These are phyloP conservation scores for Lepidium aucheri DNA, from an alignment of 345 rosid genomes.

Conservation along the genomic window DNA sequence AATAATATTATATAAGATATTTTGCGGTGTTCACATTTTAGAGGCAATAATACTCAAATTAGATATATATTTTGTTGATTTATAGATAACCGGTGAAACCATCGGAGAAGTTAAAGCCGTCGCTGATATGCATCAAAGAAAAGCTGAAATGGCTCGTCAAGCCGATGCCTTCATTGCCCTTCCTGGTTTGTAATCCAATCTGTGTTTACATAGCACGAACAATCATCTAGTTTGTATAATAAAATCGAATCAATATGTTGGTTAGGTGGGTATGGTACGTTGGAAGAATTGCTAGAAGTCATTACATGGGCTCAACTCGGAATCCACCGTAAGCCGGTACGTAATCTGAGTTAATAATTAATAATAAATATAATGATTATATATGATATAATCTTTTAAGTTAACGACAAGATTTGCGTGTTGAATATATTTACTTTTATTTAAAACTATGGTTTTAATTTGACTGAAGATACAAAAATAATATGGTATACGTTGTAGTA, in stretches of 20 bases:
- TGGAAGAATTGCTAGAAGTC: constrained; percentile 89
- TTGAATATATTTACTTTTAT: constrained; percentile 6
- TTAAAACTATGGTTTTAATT: neutral
- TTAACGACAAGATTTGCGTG: constrained; percentile 27
- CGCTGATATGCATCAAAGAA: constrained; percentile 89
- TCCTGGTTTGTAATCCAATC: constrained; percentile 84
- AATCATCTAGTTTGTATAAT: too few species aligned
- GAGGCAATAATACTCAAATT: neutral
- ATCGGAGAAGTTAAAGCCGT: constrained; percentile 93
- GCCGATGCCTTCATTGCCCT: constrained; percentile 95
- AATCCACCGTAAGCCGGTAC: constrained; percentile 89
- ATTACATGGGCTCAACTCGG: constrained; percentile 99
- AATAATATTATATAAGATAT: constrained; percentile 12
- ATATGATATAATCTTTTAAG: neutral
- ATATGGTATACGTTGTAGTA: constrained; percentile 23
- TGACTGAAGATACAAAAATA: constrained; percentile 18
- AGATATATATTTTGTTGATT: neutral
- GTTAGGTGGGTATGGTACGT: constrained; percentile 93
- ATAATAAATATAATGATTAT: too few species aligned
- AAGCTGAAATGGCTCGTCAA: constrained; percentile 93
- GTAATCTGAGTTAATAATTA: neutral
- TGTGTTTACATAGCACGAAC: too few species aligned
- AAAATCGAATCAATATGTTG: neutral
- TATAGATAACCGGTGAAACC: constrained; percentile 70
- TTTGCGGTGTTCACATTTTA: constrained; percentile 13